Base-by-base conservation (phyloP, 2,329 filamentous ascomycete species). In the Alternaria conjuncta region DNA sequence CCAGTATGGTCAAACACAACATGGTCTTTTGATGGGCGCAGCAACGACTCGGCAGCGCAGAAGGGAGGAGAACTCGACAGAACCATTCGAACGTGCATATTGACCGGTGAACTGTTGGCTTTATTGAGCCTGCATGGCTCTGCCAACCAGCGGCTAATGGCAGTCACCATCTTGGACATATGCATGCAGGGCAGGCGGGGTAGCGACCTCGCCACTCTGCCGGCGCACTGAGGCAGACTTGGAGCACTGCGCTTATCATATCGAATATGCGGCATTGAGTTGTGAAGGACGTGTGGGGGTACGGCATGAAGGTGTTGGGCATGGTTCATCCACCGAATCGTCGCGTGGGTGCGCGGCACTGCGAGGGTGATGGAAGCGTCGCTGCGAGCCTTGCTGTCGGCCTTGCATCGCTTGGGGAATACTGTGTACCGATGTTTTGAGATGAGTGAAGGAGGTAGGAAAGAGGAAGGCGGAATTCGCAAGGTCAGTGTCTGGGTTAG, bases 31-130 rank as follows among this genome's bases (percentile, higher is more conserved):
- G 4, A 6, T 13, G 18, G 1, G 5, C 12, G 8, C 15, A n/a
- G 28, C 9, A 12, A 28, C 4, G 7, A 12, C 9, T 10, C 5
- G 9, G 5, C 15, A 20, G 5, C 26, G 3, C 5, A 18, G n/a
- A 51, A 32, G 5, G 6, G 3, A 1, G 1, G 6, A 6, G 18
- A 36, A 51, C 0, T 1, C 7, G 5, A 11, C 12, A 51, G 49
- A 32, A 51, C 5, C 18, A 23, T 7, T 23, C 3, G 28, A 2
- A 51, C 3, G 10, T 21, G 28, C 28, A 23, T 51, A 23, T 23
- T 23, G 20, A 51, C 49, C 49, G 49, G 49, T 53, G 49, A 53
- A 53, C 28, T 36, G 49, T 8, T 25, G 28, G 28, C 5, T 53
- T 12, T 41, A 53, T 36, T 41, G 49, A 4, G 1, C 7, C 2